Percentiles rank a stretch among this genome's conserved stretches.
These are phyloP conservation scores for Diacronema lutheri DNA, from an alignment of 78 protist genomes.

Conservation along the genomic window DNA sequence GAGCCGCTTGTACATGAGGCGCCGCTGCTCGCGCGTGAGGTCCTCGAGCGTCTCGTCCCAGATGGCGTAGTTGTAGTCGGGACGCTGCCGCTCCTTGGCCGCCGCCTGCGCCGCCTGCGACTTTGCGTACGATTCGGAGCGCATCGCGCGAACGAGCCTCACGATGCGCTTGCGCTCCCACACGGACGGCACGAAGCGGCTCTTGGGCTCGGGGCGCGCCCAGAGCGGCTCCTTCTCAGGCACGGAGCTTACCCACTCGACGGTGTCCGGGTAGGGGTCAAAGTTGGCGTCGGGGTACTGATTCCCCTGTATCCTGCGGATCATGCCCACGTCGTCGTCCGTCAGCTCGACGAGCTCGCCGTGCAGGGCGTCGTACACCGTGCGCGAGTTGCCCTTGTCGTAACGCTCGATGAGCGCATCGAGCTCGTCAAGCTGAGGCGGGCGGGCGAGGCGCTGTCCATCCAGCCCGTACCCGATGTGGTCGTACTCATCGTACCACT, in stretches of 20 bases:
- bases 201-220: slow-evolving; percentile 68
- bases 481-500: slow-evolving; percentile 91
- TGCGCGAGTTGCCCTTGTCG: slow-evolving; percentile 42
- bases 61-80: background rate
- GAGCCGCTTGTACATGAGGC: background rate
- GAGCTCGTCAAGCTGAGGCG: slow-evolving; percentile 54
- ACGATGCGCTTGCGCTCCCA: slow-evolving; percentile 64
- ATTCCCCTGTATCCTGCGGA: slow-evolving; percentile 63
- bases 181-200: slow-evolving; percentile 71
- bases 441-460: slow-evolving; percentile 77
- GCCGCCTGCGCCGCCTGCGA: background rate
- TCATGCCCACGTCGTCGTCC: slow-evolving; percentile 69
- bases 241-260: background rate
- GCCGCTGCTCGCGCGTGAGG: background rate
- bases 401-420: slow-evolving; percentile 60
- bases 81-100: background rate
- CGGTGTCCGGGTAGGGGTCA: slow-evolving; percentile 7
- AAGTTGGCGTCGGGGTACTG: background rate
- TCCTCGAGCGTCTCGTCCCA: background rate
- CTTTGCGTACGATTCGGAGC: slow-evolving; percentile 5
- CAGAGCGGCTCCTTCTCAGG: slow-evolving; percentile 57
- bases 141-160: slow-evolving; percentile 60
- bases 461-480: slow-evolving; percentile 94
- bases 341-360: slow-evolving; percentile 67
- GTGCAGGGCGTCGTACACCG: slow-evolving; percentile 31